These are phyloP conservation scores for Candida anglica DNA, from an alignment of 805 yeast genomes.

Conservation along the genomic window DNA sequence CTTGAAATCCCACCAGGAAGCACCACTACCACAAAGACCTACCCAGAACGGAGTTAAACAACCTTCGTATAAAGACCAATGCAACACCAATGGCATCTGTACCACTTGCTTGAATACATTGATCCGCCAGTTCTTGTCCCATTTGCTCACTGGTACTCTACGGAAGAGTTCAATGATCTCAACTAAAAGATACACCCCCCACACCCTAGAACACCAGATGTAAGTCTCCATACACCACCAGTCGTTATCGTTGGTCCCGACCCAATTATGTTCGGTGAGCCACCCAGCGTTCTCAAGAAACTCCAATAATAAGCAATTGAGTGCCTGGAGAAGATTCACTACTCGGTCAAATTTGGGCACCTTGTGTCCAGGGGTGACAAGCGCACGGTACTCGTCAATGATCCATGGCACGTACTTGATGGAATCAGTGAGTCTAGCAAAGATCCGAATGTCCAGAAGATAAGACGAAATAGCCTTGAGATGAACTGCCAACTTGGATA, in stretches of 20 bases:
- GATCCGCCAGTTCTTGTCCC: constrained; percentile 34
- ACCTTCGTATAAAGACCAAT: constrained; percentile 43
- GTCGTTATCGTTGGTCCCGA: constrained; percentile 35
- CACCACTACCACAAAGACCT: constrained; percentile 42
- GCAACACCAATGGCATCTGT: constrained; percentile 40
- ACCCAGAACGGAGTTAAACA: constrained; percentile 46
- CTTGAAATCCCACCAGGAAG: constrained; percentile 40
- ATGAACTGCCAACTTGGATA: constrained; percentile 27
- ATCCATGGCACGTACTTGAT: constrained; percentile 44
- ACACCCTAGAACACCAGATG: constrained; percentile 41
- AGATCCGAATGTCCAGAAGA: constrained; percentile 37
- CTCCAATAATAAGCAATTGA: constrained; percentile 38
- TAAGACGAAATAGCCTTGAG: constrained; percentile 33
- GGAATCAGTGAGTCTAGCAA: constrained; percentile 37
- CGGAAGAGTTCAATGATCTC: constrained; percentile 39
- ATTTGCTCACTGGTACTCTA: constrained; percentile 33
- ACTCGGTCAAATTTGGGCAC: constrained; percentile 27
- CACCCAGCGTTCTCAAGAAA: constrained; percentile 41
- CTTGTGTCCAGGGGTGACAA: constrained; percentile 18
- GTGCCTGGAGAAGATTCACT: constrained; percentile 33
- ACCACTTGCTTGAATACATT: constrained; percentile 31
- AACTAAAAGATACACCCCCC: constrained; percentile 38
- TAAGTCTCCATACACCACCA: constrained; percentile 42
- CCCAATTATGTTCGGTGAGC: constrained; percentile 44
- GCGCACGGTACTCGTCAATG: constrained; percentile 32